Conservation (phyloP, 208 protist genomes). For the Crithidia fasciculata region DNA sequence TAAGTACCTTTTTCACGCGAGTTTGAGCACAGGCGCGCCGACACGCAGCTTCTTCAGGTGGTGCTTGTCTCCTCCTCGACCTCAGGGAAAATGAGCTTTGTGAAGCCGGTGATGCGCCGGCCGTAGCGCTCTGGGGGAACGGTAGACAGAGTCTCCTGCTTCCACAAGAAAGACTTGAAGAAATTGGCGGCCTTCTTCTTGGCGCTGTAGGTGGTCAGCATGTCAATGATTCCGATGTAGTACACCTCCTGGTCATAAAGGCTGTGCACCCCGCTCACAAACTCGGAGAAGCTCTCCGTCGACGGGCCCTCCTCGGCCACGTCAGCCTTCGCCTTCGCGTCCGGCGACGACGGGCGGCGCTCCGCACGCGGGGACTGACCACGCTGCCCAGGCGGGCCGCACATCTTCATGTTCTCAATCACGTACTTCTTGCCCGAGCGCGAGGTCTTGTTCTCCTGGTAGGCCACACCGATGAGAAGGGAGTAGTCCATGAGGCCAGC, state of each 20-base stretch:
- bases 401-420: conserved; percentile 54
- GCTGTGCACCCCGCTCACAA: conserved; percentile 61
- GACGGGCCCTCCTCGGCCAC: not conserved
- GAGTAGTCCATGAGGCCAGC: conserved; percentile 89
- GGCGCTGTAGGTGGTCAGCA: conserved; percentile 78
- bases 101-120: conserved; percentile 68
- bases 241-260: conserved; percentile 80
- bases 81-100: conserved; percentile 70
- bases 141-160: conserved; percentile 73
- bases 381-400: not conserved
- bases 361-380: conserved; percentile 12
- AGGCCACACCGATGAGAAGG: conserved; percentile 81
- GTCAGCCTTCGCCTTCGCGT: not conserved
- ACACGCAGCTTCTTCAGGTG: not conserved
- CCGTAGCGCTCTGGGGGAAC: conserved; percentile 71
- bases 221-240: conserved; percentile 91
- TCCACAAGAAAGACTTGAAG: conserved; percentile 88
- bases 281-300: conserved; percentile 35
- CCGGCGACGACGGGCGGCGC: conserved; percentile 20
- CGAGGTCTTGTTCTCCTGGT: conserved; percentile 63
- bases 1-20: no score
- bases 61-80: conserved; percentile 21
- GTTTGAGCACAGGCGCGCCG: no score
- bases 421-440: conserved; percentile 43
- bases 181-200: conserved; percentile 90